Evolutionary conservation across 2,329 filamentous ascomycete species (phyloP).

Genomic region (Aspergillus fijiensis): DNA sequence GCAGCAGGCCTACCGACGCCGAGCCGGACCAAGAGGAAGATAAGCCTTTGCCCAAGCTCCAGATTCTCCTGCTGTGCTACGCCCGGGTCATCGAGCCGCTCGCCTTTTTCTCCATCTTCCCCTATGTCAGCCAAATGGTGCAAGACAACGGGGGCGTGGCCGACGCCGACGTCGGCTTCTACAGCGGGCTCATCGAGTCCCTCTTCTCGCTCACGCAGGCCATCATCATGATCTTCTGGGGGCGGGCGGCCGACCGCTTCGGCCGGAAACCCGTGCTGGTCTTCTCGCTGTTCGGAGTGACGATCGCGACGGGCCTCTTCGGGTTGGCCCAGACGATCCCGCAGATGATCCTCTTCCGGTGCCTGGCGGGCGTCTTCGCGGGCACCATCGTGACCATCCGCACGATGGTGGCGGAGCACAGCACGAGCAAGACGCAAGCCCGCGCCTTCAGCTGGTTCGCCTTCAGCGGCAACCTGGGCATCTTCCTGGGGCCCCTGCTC

Average conservation of each 20-base stretch:
- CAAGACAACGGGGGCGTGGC: conserved; percentile 55
- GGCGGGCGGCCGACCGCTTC: conserved; percentile 63
- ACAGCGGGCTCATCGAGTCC: conserved; percentile 69
- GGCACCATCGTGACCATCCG: conserved; percentile 73
- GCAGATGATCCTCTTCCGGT: conserved; percentile 73
- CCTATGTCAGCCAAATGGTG: conserved; percentile 78
- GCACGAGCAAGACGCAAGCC: conserved; percentile 68
- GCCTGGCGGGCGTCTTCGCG: conserved; percentile 69
- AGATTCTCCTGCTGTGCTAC: conserved; percentile 69
- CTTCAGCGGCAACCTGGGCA: conserved; percentile 71
- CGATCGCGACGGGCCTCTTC: conserved; percentile 63
- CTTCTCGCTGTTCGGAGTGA: conserved; percentile 63
- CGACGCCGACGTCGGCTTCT: conserved; percentile 70
- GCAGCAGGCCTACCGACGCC: not conserved
- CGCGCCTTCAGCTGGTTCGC: conserved; percentile 74
- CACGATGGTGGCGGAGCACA: conserved; percentile 74
- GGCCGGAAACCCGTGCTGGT: conserved; percentile 74
- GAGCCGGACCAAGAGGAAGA: conserved; percentile 30
- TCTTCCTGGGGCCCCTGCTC: conserved; percentile 69
- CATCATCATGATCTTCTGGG: conserved; percentile 68
- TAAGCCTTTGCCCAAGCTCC: conserved; percentile 50
- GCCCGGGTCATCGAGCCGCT: conserved; percentile 72
- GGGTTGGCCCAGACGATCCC: conserved; percentile 56
- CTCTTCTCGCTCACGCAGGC: conserved; percentile 75
- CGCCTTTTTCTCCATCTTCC: conserved; percentile 81